phyloP scores from a whole-genome alignment of 768 basidiomycete genomes.

The Amanita subjunquillea region DNA sequence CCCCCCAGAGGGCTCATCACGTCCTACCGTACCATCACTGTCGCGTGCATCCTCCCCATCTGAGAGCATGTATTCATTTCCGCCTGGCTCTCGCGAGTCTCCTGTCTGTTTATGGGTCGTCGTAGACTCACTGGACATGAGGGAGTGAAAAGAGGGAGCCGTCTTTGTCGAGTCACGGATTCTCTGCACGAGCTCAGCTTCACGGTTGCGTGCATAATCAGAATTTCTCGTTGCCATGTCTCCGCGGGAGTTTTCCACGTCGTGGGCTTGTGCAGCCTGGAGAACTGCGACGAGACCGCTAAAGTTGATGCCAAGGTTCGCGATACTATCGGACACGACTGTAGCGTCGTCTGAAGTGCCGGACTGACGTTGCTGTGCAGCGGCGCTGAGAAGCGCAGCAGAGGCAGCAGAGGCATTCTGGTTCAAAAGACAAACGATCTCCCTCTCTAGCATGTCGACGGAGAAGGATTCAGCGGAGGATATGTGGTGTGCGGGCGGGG shows the following conservation, averaged over 20 bases:
- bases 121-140: slow-evolving; percentile 37
- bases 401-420: slow-evolving; percentile 68
- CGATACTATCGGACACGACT: slow-evolving; percentile 20
- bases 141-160: slow-evolving; percentile 71
- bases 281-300: slow-evolving; percentile 69
- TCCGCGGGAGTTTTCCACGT: slow-evolving; percentile 33
- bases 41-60: slow-evolving; percentile 36
- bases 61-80: slow-evolving; percentile 46
- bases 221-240: slow-evolving; percentile 35
- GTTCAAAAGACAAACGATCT: slow-evolving; percentile 64
- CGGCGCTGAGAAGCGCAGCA: slow-evolving; percentile 52
- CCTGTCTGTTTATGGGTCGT: slow-evolving; percentile 16
- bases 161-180: slow-evolving; percentile 50
- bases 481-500: slow-evolving; percentile 25
- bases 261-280: slow-evolving; percentile 65
- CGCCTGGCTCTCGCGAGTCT: slow-evolving; percentile 31
- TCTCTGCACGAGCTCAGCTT: slow-evolving; percentile 32
- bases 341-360: slow-evolving; percentile 17
- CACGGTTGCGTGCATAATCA: slow-evolving; percentile 32
- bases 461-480: slow-evolving; percentile 40
- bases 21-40: slow-evolving; percentile 21
- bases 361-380: slow-evolving; percentile 54
- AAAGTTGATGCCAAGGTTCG: slow-evolving; percentile 44
- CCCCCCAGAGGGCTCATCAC: slow-evolving; percentile 27
- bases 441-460: slow-evolving; percentile 68